Percentiles rank a stretch among this genome's conserved stretches.
These are phyloP conservation scores for Trichophyton verrucosum DNA, from an alignment of 2,329 filamentous ascomycete genomes.

Conservation along the genomic window DNA sequence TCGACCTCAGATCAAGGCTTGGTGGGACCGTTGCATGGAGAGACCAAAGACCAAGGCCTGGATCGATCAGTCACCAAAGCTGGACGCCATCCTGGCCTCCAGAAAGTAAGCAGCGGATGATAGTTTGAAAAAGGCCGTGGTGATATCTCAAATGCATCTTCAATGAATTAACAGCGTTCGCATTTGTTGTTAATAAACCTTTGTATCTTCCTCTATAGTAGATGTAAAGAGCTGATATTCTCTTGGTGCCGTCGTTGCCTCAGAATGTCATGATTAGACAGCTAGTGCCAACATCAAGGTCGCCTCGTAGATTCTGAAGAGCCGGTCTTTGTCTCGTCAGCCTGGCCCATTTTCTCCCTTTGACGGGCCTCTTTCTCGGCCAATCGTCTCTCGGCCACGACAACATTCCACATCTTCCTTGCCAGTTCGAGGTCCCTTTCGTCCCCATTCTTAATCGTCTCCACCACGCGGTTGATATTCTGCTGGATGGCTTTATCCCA, in stretches of 20 bases:
- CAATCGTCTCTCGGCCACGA: constrained; percentile 28
- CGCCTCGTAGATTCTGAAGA: not conserved
- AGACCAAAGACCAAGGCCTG: constrained; percentile 5
- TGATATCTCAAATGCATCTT: not conserved
- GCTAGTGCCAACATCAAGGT: not conserved
- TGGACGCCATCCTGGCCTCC: not conserved
- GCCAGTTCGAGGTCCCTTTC: constrained; percentile 20
- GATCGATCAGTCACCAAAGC: not conserved
- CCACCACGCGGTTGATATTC: not conserved
- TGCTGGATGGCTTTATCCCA: not conserved
- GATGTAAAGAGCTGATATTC: not conserved
- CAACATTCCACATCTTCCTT: constrained; percentile 28
- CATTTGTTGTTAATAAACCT: not conserved
- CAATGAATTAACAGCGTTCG: not conserved
- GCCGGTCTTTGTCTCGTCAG: not conserved
- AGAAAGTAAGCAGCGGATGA: not conserved
- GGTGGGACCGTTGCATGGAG: constrained; percentile 24
- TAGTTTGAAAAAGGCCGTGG: not conserved
- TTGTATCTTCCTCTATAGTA: not conserved
- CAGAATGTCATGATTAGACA: not conserved
- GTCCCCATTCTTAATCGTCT: constrained; percentile 18
- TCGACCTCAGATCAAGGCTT: constrained; percentile 29
- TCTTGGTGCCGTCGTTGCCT: not conserved
- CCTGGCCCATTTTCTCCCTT: constrained; percentile 4
- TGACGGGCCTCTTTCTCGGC: constrained; percentile 22